Percentiles rank a stretch among this genome's conserved stretches.
Evolutionary conservation across 257 asterid species (phyloP).

Genomic region (Solanum pennellii): DNA sequence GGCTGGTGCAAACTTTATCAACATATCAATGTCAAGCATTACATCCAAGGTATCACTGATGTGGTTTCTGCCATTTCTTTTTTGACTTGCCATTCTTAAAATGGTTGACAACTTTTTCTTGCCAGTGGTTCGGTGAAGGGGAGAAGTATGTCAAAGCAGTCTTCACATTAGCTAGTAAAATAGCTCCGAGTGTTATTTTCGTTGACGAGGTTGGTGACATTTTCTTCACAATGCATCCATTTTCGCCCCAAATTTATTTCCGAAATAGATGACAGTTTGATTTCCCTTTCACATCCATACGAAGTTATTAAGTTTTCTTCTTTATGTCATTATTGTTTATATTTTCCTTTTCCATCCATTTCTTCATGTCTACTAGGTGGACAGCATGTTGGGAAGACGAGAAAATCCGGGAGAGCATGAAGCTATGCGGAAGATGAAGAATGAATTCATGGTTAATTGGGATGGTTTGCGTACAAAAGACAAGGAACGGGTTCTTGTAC

Average conservation of each 20-base stretch:
- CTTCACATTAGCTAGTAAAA: slow-evolving; percentile 81
- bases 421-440: slow-evolving; percentile 97
- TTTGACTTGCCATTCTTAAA: not conserved
- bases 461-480: slow-evolving; percentile 92
- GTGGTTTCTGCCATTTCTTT: not conserved
- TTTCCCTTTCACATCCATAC: not conserved
- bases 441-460: slow-evolving; percentile 92
- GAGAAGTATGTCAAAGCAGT: slow-evolving; percentile 88
- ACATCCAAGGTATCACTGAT: slow-evolving; percentile 51
- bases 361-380: slow-evolving; percentile 37
- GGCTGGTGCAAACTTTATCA: slow-evolving; percentile 86
- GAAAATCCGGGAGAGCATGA: slow-evolving; percentile 96
- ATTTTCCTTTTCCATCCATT: not conserved
- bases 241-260: not conserved
- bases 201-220: slow-evolving; percentile 69
- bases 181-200: slow-evolving; percentile 72
- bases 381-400: slow-evolving; percentile 94
- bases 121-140: slow-evolving; percentile 92
- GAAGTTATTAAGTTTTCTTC: not conserved
- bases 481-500: slow-evolving; percentile 86
- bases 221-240: not conserved
- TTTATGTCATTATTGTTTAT: not conserved
- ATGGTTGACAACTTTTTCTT: not conserved
- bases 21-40: slow-evolving; percentile 89
- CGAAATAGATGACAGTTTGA: not conserved